These are phyloP conservation scores for Rubroboletus pulcherrimus DNA, from an alignment of 768 basidiomycete genomes.

Conservation along the genomic window DNA sequence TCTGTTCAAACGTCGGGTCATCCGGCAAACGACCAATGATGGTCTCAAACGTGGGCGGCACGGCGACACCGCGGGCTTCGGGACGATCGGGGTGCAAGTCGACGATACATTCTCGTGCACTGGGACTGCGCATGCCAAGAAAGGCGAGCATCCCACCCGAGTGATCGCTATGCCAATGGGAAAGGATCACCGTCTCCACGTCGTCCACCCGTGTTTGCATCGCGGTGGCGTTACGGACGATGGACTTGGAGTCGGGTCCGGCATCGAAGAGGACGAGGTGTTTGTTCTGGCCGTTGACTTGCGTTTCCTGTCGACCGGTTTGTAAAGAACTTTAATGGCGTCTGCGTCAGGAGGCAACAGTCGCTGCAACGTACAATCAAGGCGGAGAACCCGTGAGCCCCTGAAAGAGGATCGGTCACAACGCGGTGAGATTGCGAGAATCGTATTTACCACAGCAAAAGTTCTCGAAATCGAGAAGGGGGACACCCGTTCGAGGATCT, in stretches of 20 bases:
- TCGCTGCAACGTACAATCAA: slow-evolving; percentile 52
- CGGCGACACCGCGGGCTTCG: slow-evolving; percentile 67
- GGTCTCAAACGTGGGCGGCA: slow-evolving; percentile 54
- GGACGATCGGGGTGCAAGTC: slow-evolving; percentile 81
- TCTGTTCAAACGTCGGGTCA: slow-evolving; percentile 71
- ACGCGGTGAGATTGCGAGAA: not conserved
- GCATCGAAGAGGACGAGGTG: slow-evolving; percentile 77
- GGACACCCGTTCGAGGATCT: slow-evolving; percentile 49
- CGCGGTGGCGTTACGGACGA: slow-evolving; percentile 66
- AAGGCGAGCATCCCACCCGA: slow-evolving; percentile 72
- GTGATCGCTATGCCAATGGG: slow-evolving; percentile 78
- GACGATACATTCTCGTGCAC: slow-evolving; percentile 40
- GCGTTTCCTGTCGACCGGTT: slow-evolving; percentile 47
- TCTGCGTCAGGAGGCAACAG: not conserved
- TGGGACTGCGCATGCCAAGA: slow-evolving; percentile 41
- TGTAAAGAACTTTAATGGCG: not conserved
- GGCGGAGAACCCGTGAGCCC: slow-evolving; percentile 83
- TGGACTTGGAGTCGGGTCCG: slow-evolving; percentile 72
- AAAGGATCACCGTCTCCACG: slow-evolving; percentile 65
- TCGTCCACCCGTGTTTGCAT: slow-evolving; percentile 52
- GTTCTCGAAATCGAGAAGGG: slow-evolving; percentile 66
- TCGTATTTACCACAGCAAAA: slow-evolving; percentile 58
- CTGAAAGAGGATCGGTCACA: slow-evolving; percentile 29
- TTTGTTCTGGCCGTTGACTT: slow-evolving; percentile 39
- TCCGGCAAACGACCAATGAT: slow-evolving; percentile 56